Evolutionary conservation across 1,139 yeast species (phyloP).

Genomic region (Wickerhamomyces sp.): DNA sequence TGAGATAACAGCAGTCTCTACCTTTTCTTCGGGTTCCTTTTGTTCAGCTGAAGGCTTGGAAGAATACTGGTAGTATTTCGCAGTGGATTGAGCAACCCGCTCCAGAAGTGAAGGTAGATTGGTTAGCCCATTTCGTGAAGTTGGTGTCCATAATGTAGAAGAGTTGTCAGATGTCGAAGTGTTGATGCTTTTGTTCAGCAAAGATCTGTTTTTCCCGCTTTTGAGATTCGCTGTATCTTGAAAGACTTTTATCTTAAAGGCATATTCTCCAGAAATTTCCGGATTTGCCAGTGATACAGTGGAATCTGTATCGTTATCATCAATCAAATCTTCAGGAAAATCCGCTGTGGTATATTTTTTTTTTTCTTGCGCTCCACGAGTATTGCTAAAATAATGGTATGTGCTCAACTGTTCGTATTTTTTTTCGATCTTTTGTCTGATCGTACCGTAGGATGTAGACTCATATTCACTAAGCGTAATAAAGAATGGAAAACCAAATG

Average conservation of each 20-base stretch:
- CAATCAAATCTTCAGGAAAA: slow-evolving; percentile 17
- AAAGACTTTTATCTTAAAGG: slow-evolving; percentile 43
- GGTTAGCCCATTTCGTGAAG: slow-evolving; percentile 28
- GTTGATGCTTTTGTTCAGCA: too few species aligned
- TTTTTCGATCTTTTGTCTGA: slow-evolving; percentile 51
- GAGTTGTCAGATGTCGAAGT: slow-evolving; percentile 17
- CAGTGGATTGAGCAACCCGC: slow-evolving; percentile 23
- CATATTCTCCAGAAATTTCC: slow-evolving; percentile 42
- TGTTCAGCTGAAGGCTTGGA: slow-evolving; percentile 12
- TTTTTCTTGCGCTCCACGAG: slow-evolving; percentile 13
- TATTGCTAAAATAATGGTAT: slow-evolving; percentile 22
- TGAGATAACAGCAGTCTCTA: not conserved
- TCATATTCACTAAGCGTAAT: slow-evolving; percentile 49
- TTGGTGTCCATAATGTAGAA: slow-evolving; percentile 38
- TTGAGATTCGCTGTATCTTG: slow-evolving; percentile 23
- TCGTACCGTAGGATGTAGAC: slow-evolving; percentile 44
- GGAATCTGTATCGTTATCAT: slow-evolving; percentile 35
- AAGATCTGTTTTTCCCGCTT: slow-evolving; percentile 4
- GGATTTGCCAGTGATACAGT: slow-evolving; percentile 52
- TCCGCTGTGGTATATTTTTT: slow-evolving; percentile 8
- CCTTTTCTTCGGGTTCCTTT: not conserved
- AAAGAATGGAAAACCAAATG: slow-evolving; percentile 76
- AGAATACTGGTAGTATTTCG: slow-evolving; percentile 25
- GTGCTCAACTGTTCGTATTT: slow-evolving; percentile 37
- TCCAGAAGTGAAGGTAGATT: slow-evolving; percentile 30